These are phyloP conservation scores for Boletus fagicola DNA, from an alignment of 768 basidiomycete genomes.

Conservation along the genomic window DNA sequence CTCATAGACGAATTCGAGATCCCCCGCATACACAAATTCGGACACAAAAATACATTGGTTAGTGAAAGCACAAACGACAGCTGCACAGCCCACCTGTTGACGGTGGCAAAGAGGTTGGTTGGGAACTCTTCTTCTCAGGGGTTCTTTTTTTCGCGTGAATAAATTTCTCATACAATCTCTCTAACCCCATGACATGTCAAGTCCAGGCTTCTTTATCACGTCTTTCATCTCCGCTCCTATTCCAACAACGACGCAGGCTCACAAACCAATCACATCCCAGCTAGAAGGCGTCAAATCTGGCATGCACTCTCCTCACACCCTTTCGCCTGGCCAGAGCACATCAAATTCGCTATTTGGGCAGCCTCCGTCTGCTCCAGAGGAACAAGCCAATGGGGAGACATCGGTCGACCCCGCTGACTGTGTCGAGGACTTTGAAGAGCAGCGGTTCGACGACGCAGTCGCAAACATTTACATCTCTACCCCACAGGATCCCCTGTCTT, in stretches of 20 bases:
- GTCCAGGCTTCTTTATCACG: constrained; percentile 34
- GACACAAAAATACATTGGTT: constrained; percentile 26
- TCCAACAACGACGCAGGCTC: constrained; percentile 25
- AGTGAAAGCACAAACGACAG: constrained; percentile 2
- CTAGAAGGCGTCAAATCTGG: constrained; percentile 11
- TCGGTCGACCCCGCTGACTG: not conserved
- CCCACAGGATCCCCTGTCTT: constrained; percentile 23
- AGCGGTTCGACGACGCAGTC: constrained; percentile 33
- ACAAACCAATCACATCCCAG: constrained; percentile 20
- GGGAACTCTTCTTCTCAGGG: constrained; percentile 6
- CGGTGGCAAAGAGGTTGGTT: constrained; percentile 24
- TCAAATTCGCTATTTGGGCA: constrained; percentile 25
- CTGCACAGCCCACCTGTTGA: constrained; percentile 13
- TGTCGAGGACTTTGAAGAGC: constrained; percentile 9
- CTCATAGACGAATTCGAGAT: constrained; percentile 50
- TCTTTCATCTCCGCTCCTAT: constrained; percentile 34
- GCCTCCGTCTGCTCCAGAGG: constrained; percentile 16
- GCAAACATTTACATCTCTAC: constrained; percentile 32
- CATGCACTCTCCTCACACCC: constrained; percentile 23
- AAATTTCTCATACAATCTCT: constrained; percentile 19
- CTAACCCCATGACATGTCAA: constrained; percentile 29
- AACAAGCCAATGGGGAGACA: not conserved
- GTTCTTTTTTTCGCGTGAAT: constrained; percentile 20
- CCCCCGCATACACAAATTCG: constrained; percentile 50
- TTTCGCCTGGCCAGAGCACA: constrained; percentile 18